Conservation (phyloP, 2,329 filamentous ascomycete genomes). For the Microdochium nivale region DNA sequence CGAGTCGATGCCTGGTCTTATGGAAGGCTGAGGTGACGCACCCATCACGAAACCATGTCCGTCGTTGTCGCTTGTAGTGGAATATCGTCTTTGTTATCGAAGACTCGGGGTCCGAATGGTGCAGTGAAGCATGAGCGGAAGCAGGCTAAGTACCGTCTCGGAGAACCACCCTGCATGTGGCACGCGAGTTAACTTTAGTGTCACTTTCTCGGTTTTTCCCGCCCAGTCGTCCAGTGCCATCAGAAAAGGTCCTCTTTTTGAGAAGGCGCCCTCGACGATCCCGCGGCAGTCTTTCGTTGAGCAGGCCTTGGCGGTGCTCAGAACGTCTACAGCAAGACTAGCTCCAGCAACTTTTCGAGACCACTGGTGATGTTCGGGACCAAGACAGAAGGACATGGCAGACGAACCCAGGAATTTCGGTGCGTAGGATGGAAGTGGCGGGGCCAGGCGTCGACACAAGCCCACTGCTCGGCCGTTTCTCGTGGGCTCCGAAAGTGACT, state of each 20-base stretch:
- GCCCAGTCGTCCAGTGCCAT: too few relatives aligned
- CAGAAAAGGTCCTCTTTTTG: too few relatives aligned
- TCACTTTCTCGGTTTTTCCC: background rate
- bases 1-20: constrained; percentile 1
- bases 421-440: too few relatives aligned
- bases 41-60: background rate
- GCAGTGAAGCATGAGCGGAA: background rate
- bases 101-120: background rate
- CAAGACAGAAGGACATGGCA: background rate
- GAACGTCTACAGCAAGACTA: too few relatives aligned
- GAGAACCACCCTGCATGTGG: background rate
- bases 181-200: background rate
- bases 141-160: background rate
- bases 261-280: too few relatives aligned
- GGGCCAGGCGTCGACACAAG: too few relatives aligned
- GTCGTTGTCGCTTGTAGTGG: background rate
- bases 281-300: too few relatives aligned
- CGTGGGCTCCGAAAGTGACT: too few relatives aligned
- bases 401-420: background rate
- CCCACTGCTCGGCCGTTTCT: too few relatives aligned
- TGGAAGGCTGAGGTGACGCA: constrained; percentile 12
- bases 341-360: too few relatives aligned
- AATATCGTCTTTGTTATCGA: background rate
- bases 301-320: too few relatives aligned
- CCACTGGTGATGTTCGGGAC: too few relatives aligned